These are phyloP conservation scores for Camillea tinctor DNA, from an alignment of 2,329 filamentous ascomycete genomes.

Conservation along the genomic window DNA sequence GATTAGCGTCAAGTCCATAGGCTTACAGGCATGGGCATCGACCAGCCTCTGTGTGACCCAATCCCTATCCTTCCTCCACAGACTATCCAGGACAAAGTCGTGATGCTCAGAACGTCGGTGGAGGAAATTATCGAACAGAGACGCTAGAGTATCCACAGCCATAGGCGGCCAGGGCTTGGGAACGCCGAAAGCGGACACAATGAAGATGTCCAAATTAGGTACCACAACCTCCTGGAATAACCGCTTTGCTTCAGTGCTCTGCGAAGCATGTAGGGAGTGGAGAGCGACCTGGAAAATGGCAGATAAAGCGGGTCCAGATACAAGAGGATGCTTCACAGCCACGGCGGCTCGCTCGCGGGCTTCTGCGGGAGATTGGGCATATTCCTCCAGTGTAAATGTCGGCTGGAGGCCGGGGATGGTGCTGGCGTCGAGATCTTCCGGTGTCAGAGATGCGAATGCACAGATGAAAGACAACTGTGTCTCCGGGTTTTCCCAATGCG, in stretches of 20 bases:
- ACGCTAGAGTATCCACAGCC: slow-evolving; percentile 72
- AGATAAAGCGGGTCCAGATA: slow-evolving; percentile 80
- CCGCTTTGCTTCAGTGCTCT: slow-evolving; percentile 62
- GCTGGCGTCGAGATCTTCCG: slow-evolving; percentile 76
- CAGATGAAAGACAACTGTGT: slow-evolving; percentile 93
- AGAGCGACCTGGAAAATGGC: slow-evolving; percentile 66
- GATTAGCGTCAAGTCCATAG: slow-evolving; percentile 65
- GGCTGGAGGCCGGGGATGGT: slow-evolving; percentile 79
- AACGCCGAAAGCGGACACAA: slow-evolving; percentile 75
- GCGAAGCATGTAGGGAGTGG: slow-evolving; percentile 59
- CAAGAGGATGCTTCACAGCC: slow-evolving; percentile 80
- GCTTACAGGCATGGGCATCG: slow-evolving; percentile 69
- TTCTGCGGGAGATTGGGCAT: slow-evolving; percentile 47
- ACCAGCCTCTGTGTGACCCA: slow-evolving; percentile 84
- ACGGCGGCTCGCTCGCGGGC: slow-evolving; percentile 53
- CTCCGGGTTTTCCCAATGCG: slow-evolving; percentile 76
- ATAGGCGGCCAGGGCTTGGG: slow-evolving; percentile 74
- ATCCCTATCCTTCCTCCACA: slow-evolving; percentile 86
- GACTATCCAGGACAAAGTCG: slow-evolving; percentile 84
- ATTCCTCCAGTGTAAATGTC: slow-evolving; percentile 67
- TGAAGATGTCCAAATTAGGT: slow-evolving; percentile 74
- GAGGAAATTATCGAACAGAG: slow-evolving; percentile 80
- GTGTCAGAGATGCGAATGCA: slow-evolving; percentile 75
- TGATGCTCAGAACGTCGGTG: slow-evolving; percentile 74
- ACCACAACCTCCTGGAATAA: slow-evolving; percentile 67